Evolutionary conservation across 2,329 filamentous ascomycete species (phyloP).

Genomic region (Penicillium sp.): DNA sequence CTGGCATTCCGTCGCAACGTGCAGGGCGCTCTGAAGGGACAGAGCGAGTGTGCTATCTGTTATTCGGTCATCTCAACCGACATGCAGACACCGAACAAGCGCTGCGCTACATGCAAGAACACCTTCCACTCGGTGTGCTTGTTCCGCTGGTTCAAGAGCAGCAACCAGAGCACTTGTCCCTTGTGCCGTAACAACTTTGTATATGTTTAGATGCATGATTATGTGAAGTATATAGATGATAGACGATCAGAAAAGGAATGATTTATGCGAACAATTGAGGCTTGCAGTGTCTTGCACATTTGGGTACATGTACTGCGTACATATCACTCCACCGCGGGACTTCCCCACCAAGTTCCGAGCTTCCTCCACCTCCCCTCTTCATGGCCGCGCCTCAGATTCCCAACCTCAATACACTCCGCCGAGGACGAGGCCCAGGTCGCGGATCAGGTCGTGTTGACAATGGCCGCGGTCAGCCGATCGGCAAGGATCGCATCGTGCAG

Average conservation of each 20-base stretch:
- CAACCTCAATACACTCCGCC: constrained; percentile 62
- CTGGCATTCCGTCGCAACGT: constrained; percentile 83
- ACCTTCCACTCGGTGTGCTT: constrained; percentile 84
- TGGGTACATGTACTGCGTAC: too few relatives aligned
- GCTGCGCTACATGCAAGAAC: constrained; percentile 88
- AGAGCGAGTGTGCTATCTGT: constrained; percentile 93
- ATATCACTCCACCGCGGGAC: constrained; percentile 4
- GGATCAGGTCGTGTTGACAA: constrained; percentile 21
- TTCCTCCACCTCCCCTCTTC: constrained; percentile 14
- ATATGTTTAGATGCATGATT: constrained; percentile 40
- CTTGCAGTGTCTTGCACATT: too few relatives aligned
- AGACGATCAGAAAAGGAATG: constrained; percentile 8
- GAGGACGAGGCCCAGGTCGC: constrained; percentile 47
- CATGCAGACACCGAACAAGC: constrained; percentile 85
- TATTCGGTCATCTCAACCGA: constrained; percentile 89
- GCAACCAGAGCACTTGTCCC: constrained; percentile 85
- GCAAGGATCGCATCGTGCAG: constrained; percentile 71
- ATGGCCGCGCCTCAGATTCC: constrained; percentile 75
- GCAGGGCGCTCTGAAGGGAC: constrained; percentile 79
- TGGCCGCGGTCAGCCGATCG: constrained; percentile 29
- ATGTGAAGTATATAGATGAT: constrained; percentile 13
- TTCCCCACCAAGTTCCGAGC: constrained; percentile 19
- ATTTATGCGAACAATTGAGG: neutral
- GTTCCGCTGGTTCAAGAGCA: constrained; percentile 96
- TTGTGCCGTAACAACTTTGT: constrained; percentile 85